Evolutionary conservation across 352 stramenopile genomes (phyloP).

Genomic region (Phytophthora citrophthora): DNA sequence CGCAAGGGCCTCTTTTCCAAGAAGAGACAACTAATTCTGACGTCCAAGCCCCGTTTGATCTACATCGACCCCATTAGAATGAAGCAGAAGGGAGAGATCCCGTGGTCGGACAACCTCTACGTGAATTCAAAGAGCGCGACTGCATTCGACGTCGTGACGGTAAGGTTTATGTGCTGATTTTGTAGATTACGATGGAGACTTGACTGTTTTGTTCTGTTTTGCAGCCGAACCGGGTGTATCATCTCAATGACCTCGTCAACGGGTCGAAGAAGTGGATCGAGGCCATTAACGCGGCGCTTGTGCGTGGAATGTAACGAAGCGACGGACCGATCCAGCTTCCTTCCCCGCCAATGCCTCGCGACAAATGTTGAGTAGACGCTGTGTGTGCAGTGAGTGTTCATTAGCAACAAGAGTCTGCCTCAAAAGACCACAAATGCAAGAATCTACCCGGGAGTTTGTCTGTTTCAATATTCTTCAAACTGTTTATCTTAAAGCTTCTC

Average conservation of each 20-base stretch:
- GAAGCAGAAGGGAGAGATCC: conserved; percentile 91
- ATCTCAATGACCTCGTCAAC: conserved; percentile 89
- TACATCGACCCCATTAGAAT: conserved; percentile 93
- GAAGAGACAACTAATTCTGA: conserved; percentile 88
- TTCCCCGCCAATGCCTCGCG: conserved; percentile 19
- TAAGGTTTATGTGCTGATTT: conserved; percentile 28
- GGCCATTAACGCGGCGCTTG: conserved; percentile 85
- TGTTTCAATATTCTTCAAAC: too few relatives aligned
- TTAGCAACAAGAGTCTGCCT: conserved; percentile 17
- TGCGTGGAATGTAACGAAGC: conserved; percentile 60
- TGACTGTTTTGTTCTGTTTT: conserved; percentile 8
- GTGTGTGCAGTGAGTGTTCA: conserved; percentile 33
- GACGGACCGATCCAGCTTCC: conserved; percentile 23
- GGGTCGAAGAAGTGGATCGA: conserved; percentile 92
- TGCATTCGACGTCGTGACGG: conserved; percentile 88
- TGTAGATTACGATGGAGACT: not conserved
- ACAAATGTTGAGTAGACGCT: conserved; percentile 43
- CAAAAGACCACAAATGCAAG: conserved; percentile 29
- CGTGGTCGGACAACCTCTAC: conserved; percentile 87
- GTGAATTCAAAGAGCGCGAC: conserved; percentile 86
- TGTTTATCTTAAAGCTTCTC: too few relatives aligned
- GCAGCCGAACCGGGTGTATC: conserved; percentile 87
- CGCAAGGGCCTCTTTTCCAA: conserved; percentile 91
- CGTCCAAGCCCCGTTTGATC: conserved; percentile 86
- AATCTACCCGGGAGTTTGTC: conserved; percentile 2